Evolutionary conservation across 805 yeast genomes (phyloP).

Genomic region (Wilhelminamyces savonicus): DNA sequence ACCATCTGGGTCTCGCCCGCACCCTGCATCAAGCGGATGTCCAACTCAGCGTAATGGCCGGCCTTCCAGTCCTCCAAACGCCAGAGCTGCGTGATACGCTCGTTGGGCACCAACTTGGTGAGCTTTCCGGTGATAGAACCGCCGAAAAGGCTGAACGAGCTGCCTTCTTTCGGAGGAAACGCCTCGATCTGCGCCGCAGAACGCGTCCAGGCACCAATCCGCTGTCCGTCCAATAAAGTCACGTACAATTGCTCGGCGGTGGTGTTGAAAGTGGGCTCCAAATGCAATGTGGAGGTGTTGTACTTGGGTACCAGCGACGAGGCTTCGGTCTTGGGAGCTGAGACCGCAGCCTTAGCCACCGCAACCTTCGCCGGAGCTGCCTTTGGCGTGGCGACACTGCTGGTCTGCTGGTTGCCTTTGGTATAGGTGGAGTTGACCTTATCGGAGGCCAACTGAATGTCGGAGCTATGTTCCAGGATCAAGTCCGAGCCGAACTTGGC

Average conservation of each 20-base stretch:
- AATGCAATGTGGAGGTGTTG: conserved; percentile 73
- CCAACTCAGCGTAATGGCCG: conserved; percentile 72
- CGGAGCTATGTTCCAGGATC: conserved; percentile 70
- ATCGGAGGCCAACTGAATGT: conserved; percentile 68
- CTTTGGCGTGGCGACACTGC: conserved; percentile 6
- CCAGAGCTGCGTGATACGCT: conserved; percentile 72
- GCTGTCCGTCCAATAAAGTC: conserved; percentile 67
- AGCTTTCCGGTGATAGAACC: conserved; percentile 79
- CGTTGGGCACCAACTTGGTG: conserved; percentile 49
- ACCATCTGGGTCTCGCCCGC: conserved; percentile 78
- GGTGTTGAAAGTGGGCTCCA: conserved; percentile 79
- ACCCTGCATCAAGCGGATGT: conserved; percentile 66
- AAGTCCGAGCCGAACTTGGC: conserved; percentile 71
- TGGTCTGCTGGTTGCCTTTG: conserved; percentile 49
- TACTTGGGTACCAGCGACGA: conserved; percentile 45
- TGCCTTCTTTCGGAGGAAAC: conserved; percentile 47
- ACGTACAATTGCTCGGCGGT: conserved; percentile 79
- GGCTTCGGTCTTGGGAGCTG: conserved; percentile 61
- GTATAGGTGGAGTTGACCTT: conserved; percentile 34
- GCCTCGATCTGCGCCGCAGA: conserved; percentile 54
- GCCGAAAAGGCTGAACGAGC: conserved; percentile 69
- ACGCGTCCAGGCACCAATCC: conserved; percentile 90
- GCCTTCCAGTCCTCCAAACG: conserved; percentile 81
- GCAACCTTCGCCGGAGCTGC: conserved; percentile 1
- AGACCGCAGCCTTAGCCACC: conserved; percentile 22